Base-by-base conservation (phyloP, 2,329 filamentous ascomycete genomes). In the Fusarium piperis region DNA sequence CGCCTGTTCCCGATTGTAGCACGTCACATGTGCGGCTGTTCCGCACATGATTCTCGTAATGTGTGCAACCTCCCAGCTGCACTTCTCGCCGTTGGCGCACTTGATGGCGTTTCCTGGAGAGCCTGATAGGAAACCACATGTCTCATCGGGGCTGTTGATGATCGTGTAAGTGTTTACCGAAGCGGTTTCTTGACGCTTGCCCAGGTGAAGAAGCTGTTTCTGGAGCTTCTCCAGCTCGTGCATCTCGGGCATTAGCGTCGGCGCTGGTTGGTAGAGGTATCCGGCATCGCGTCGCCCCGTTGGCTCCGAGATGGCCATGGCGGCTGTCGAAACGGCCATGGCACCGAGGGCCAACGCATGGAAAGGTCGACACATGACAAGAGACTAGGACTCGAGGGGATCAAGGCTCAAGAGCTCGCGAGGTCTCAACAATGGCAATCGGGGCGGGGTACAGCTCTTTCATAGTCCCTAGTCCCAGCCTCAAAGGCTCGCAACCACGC, bases 31-130 rank as follows among this genome's bases (percentile, higher is more conserved):
- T 2, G 35, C 59, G 13, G 10, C 11, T 4, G n/a, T 11, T 1
- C 65, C 69, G 13, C 70, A 72, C 15, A 67, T 39, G 13, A 72
- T 59, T 6, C 15, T 67, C 1, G 32, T 53, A 23, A 39, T 11
- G 3, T 46, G 8, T 0, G 48, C 32, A 3, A 67, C 15, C 23
- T 72, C 70, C 70, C 69, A 72, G 23, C 59, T 59, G 2, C 70
- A 72, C 2, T 9, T 35, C 0, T 44, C 30, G 2, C 62, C 44
- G 32, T 72, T 69, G 11, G 28, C 16, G 36, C 70, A 72, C 13
- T 66, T 72, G 6, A 72, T 70, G 10, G 61, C 68, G 20, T 63
- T 69, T 38, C 70, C 70, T 32, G 68, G 58, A 3, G 69, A 72
- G 1, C 61, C 70, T 2, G 68, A 72, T 15, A 72, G 39, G 6